phyloP scores from a whole-genome alignment of 306 rosid species.

The Dalbergia cultrata region DNA sequence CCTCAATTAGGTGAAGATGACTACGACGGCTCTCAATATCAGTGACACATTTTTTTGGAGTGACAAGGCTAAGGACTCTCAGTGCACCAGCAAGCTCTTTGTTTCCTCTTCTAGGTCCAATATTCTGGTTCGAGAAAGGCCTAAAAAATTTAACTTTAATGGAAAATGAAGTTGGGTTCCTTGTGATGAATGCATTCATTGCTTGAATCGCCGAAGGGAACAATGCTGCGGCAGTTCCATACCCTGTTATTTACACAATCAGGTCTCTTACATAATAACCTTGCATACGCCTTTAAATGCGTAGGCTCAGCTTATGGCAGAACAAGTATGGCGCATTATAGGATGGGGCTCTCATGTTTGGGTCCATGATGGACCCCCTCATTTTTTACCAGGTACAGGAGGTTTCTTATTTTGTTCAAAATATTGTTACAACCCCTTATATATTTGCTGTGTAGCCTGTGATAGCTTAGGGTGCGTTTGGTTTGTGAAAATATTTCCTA shows the following conservation, averaged over 20 bases:
- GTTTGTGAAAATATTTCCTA: too few relatives aligned
- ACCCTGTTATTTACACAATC: slow-evolving; percentile 34
- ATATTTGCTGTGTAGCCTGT: too few relatives aligned
- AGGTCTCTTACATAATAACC: slow-evolving; percentile 60
- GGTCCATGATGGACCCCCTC: too few relatives aligned
- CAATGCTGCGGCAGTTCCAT: slow-evolving; percentile 71
- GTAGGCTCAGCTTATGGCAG: slow-evolving; percentile 86
- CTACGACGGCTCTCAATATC: slow-evolving; percentile 47
- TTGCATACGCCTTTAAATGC: slow-evolving; percentile 71
- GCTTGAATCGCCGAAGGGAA: slow-evolving; percentile 61
- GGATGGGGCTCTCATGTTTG: too few relatives aligned
- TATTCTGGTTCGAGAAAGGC: slow-evolving; percentile 51
- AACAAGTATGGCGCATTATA: slow-evolving; percentile 63
- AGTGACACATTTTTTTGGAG: slow-evolving; percentile 43
- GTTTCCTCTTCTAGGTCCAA: slow-evolving; percentile 32
- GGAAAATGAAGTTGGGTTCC: neutral
- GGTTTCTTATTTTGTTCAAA: too few relatives aligned
- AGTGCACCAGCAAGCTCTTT: slow-evolving; percentile 50
- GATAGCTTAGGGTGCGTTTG: too few relatives aligned
- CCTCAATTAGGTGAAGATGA: slow-evolving; percentile 76
- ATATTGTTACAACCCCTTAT: too few relatives aligned
- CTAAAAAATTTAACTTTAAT: slow-evolving; percentile 13
- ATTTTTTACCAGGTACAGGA: too few relatives aligned
- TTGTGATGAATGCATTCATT: neutral
- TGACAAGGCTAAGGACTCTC: slow-evolving; percentile 63